These are phyloP conservation scores for Hirsutella rhossiliensis DNA, from an alignment of 2,329 filamentous ascomycete genomes.

Conservation along the genomic window DNA sequence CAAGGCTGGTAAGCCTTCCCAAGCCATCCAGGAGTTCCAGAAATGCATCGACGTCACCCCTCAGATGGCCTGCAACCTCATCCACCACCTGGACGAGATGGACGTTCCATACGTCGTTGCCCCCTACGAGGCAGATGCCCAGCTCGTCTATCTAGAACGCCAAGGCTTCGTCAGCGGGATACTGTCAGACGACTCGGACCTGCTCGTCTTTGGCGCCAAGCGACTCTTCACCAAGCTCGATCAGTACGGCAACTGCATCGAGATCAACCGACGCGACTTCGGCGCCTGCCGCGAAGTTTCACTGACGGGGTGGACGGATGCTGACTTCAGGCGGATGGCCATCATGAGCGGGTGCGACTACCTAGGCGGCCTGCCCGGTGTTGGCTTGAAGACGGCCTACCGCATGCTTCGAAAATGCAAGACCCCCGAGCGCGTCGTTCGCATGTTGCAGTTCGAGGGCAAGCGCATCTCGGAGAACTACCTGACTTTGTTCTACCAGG, in stretches of 20 bases:
- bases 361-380: constrained; percentile 67
- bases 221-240: constrained; percentile 87
- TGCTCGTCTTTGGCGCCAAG: constrained; percentile 89
- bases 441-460: constrained; percentile 78
- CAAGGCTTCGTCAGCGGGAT: constrained; percentile 78
- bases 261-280: constrained; percentile 84
- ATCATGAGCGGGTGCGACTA: constrained; percentile 97
- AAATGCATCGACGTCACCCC: constrained; percentile 95
- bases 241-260: constrained; percentile 83
- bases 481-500: constrained; percentile 67
- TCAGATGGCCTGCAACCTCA: constrained; percentile 84
- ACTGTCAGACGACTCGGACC: constrained; percentile 89
- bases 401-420: constrained; percentile 84
- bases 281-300: constrained; percentile 79
- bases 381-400: constrained; percentile 91
- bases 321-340: constrained; percentile 87
- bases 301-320: constrained; percentile 82
- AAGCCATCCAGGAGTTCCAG: constrained; percentile 78
- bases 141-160: constrained; percentile 85
- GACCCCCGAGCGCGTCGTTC: constrained; percentile 68
- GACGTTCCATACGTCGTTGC: constrained; percentile 82
- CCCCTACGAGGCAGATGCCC: constrained; percentile 95
- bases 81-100: constrained; percentile 77
- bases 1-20: constrained; percentile 65
- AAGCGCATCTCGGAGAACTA: constrained; percentile 79